Percentiles rank a stretch among this genome's conserved stretches.
Evolutionary conservation across 208 protist genomes (phyloP).

Genomic region (Vickermania spadyakhi): DNA sequence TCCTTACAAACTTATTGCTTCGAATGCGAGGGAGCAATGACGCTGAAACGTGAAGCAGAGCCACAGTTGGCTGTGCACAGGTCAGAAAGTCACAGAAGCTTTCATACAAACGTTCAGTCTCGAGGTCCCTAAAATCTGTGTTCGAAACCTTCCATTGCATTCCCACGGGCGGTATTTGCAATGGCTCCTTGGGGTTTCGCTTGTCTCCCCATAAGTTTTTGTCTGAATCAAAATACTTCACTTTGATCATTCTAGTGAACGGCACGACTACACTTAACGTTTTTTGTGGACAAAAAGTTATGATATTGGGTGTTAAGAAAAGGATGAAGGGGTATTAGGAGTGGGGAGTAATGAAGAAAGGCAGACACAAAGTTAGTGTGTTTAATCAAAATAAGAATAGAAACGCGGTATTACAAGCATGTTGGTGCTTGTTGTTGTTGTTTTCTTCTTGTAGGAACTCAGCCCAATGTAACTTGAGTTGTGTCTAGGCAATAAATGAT

Average conservation of each 20-base stretch:
- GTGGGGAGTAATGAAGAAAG: too few species aligned
- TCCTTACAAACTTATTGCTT: constrained; percentile 30
- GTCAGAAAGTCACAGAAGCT: constrained; percentile 41
- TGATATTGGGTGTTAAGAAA: too few species aligned
- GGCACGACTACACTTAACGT: too few species aligned
- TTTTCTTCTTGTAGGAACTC: too few species aligned
- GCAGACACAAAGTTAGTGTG: too few species aligned
- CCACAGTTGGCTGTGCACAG: constrained; percentile 35
- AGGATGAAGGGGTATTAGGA: too few species aligned
- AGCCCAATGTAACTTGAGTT: constrained; percentile 3
- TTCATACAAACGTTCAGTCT: constrained; percentile 36
- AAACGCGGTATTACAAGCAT: too few species aligned
- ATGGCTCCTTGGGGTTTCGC: neutral
- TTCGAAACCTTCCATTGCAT: constrained; percentile 52
- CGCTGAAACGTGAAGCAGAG: constrained; percentile 46
- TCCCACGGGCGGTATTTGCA: neutral
- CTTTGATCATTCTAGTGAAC: constrained; percentile 60
- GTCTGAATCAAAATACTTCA: constrained; percentile 39
- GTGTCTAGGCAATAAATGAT: constrained; percentile 79
- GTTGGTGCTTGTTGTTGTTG: too few species aligned
- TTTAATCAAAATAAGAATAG: too few species aligned
- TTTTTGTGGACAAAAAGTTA: too few species aligned
- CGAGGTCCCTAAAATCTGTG: constrained; percentile 40
- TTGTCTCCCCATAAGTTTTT: neutral
- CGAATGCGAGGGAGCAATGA: constrained; percentile 43